Conservation (phyloP, 2,329 filamentous ascomycete species). For the Trichoderma lentiforme region DNA sequence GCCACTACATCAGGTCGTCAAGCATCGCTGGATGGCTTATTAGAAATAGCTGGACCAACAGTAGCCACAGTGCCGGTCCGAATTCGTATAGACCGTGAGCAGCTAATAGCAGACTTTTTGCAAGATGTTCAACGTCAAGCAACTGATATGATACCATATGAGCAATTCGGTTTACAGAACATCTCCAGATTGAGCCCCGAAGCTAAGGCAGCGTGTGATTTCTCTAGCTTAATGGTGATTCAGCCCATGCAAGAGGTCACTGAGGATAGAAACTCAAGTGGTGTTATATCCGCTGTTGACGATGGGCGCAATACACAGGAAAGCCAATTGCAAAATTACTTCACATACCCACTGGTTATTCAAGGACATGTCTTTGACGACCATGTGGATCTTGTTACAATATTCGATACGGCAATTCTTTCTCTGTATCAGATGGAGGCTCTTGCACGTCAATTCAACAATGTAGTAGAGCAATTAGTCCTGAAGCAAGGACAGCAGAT, state of each 20-base stretch:
- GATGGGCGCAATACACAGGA: not conserved
- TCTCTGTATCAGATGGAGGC: not conserved
- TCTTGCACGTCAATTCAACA: not conserved
- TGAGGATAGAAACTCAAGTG: not conserved
- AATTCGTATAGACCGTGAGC: conserved; percentile 11
- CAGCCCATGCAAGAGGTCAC: conserved; percentile 9
- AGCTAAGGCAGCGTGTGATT: conserved; percentile 15
- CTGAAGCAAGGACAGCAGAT: not conserved
- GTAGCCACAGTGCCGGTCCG: conserved; percentile 21
- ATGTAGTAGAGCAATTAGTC: conserved; percentile 3
- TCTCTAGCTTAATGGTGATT: conserved; percentile 16
- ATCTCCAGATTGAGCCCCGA: conserved; percentile 24
- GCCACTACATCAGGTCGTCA: conserved; percentile 1
- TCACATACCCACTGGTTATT: conserved; percentile 4
- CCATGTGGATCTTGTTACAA: not conserved
- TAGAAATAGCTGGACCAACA: conserved; percentile 14
- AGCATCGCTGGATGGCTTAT: not conserved
- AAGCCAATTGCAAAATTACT: conserved; percentile 4
- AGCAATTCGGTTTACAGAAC: conserved; percentile 29
- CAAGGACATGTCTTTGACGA: not conserved
- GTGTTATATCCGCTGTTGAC: not conserved
- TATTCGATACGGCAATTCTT: not conserved
- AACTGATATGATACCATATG: conserved; percentile 25
- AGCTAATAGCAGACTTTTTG: conserved; percentile 17
- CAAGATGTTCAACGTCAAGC: conserved; percentile 24